Evolutionary conservation across 805 yeast genomes (phyloP), one percentile per base, ranked within the genome.

Genomic region (Candida stauntonica): DNA sequence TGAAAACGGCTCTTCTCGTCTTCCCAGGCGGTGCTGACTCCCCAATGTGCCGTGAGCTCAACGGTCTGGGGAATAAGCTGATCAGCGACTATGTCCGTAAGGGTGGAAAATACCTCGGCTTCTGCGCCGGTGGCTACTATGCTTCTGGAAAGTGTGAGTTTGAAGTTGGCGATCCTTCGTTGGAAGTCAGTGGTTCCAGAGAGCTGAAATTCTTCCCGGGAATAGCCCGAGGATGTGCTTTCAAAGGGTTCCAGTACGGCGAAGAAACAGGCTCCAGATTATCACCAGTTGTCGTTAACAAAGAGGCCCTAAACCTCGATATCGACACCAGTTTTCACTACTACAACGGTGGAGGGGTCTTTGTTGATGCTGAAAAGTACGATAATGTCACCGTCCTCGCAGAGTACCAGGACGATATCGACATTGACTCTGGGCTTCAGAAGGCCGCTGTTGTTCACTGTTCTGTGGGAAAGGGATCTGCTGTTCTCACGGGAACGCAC

Each of bases 21-120:
- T 60, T 93, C 19, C 99, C 99, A 0, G 99, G 99, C 4, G 99
- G 99, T 7, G 97, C 98, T 1, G 99, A 93, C 57, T 64, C 87
- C 35, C 97, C 97, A 0, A 77, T 81, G 48, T 86, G 95, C 46
- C 67, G 70, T 36, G 75, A 72, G 4, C 71, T 94, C 46, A 79
- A 82, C 52, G 91, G 95, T 1, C 62, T 61, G 2, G 86, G 88
- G 0, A 85, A 81, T 51, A 52, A 63, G 8, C 65, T 68, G 27
- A 85, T 87, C 45, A 59, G 64, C 19, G 75, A 75, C 35, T 87
- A 70, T 48, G 87, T 87, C 1, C 67, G 77, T 21, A 67, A 68
- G 38, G 99, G 98, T 21, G 99, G 99, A 2, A 66, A 68, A 34
- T 87, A 67, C 53, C 60, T 91, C 16, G 99, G 99, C 0, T 77